Percentiles rank a stretch among this genome's conserved stretches.
Conservation (phyloP, 805 yeast genomes). For the Candida bentonensis region DNA sequence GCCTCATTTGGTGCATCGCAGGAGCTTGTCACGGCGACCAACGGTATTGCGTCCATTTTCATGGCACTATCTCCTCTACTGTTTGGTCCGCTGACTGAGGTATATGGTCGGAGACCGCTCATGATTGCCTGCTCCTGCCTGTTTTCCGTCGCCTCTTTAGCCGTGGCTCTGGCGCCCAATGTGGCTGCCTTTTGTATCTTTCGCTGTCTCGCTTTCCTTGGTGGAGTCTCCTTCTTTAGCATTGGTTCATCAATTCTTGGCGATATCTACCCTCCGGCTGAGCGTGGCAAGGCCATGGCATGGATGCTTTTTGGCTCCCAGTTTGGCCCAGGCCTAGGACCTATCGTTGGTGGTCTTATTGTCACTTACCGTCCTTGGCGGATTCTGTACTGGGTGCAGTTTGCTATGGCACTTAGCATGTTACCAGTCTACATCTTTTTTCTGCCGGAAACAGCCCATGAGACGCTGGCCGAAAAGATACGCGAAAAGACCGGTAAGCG, state of each 20-base stretch:
- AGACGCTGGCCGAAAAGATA: slow-evolving; percentile 18
- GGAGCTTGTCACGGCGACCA: slow-evolving; percentile 33
- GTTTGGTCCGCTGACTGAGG: slow-evolving; percentile 35
- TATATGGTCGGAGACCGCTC: slow-evolving; percentile 35
- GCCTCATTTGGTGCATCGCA: slow-evolving; percentile 31
- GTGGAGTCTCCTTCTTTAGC: slow-evolving; percentile 42
- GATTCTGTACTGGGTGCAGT: slow-evolving; percentile 36
- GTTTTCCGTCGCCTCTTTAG: slow-evolving; percentile 18
- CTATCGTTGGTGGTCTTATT: slow-evolving; percentile 38
- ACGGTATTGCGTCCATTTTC: slow-evolving; percentile 34
- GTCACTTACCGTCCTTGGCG: slow-evolving; percentile 40
- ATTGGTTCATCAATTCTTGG: slow-evolving; percentile 39
- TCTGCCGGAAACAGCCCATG: slow-evolving; percentile 32
- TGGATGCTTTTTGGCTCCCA: slow-evolving; percentile 37
- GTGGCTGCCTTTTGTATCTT: slow-evolving; percentile 41
- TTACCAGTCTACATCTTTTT: slow-evolving; percentile 25
- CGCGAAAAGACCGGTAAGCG: slow-evolving; percentile 17
- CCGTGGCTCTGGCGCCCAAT: slow-evolving; percentile 35
- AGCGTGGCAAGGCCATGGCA: slow-evolving; percentile 39
- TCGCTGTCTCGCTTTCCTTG: slow-evolving; percentile 35
- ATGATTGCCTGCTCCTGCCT: slow-evolving; percentile 29
- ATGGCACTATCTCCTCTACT: slow-evolving; percentile 42
- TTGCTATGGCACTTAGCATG: slow-evolving; percentile 29
- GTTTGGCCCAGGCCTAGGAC: slow-evolving; percentile 39
- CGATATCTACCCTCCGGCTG: slow-evolving; percentile 35